These are phyloP conservation scores for Ramalina peruviana DNA, from an alignment of 495 filamentous ascomycete species.

Conservation along the genomic window DNA sequence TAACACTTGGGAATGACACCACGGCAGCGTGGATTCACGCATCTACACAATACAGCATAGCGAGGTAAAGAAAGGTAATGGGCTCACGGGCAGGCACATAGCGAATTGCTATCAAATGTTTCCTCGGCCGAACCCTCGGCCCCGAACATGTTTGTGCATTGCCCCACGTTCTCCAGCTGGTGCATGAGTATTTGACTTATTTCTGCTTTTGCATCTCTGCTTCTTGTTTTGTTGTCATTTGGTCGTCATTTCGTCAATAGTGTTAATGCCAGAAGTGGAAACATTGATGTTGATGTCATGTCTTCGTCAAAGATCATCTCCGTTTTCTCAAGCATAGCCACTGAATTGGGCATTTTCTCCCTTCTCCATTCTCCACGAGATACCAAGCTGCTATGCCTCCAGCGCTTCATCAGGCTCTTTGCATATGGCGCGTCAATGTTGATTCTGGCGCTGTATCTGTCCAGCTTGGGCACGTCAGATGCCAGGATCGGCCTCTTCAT, in stretches of 20 bases:
- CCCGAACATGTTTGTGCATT: too few species aligned
- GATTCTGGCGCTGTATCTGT: constrained; percentile 59
- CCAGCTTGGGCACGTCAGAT: constrained; percentile 49
- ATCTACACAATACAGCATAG: neutral
- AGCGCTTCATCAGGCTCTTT: constrained; percentile 65
- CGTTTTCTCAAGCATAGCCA: neutral
- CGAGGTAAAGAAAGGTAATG: neutral
- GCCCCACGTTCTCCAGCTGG: too few species aligned
- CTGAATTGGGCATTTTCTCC: constrained; percentile 32
- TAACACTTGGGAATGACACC: too few species aligned
- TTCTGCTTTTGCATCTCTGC: too few species aligned
- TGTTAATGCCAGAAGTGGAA: too few species aligned
- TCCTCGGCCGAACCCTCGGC: too few species aligned
- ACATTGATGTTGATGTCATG: too few species aligned
- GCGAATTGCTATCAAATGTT: too few species aligned
- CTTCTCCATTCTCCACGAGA: constrained; percentile 39
- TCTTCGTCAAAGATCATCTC: neutral
- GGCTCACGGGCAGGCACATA: too few species aligned
- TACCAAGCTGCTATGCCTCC: constrained; percentile 57
- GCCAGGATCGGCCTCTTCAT: constrained; percentile 77
- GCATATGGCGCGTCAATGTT: constrained; percentile 67
- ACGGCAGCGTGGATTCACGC: too few species aligned
- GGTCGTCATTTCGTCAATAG: neutral
- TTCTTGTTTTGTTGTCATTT: neutral
- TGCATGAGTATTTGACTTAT: too few species aligned